phyloP scores from a whole-genome alignment of 2,329 filamentous ascomycete genomes.

The Helotiales sp. region DNA sequence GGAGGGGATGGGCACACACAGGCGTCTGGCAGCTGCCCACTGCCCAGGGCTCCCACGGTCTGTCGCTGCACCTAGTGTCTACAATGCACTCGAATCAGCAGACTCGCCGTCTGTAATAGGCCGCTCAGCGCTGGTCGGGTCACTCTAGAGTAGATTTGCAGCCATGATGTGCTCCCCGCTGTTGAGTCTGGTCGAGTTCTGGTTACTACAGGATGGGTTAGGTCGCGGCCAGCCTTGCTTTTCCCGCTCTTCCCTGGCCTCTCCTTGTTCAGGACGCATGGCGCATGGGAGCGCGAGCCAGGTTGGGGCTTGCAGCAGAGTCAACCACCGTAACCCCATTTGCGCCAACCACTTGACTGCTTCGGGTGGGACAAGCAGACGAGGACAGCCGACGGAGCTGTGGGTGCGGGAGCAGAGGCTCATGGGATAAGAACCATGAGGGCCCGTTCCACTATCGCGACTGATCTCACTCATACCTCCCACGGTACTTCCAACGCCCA shows the following conservation, averaged over 20 bases:
- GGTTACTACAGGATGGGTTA: no score
- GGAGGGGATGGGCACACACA: not conserved
- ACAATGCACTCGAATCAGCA: no score
- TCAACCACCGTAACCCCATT: not conserved
- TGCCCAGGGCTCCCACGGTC: not conserved
- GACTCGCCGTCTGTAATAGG: not conserved
- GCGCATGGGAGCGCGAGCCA: slow-evolving; percentile 14
- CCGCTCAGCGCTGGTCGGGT: not conserved
- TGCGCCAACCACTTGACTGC: slow-evolving; percentile 10
- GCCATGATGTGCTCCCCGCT: no score
- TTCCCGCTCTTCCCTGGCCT: slow-evolving; percentile 19
- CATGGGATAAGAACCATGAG: slow-evolving; percentile 30
- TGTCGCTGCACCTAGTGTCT: no score
- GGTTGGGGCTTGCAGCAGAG: slow-evolving; percentile 5
- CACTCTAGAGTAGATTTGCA: not conserved
- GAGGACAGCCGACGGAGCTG: slow-evolving; percentile 8
- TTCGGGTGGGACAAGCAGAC: slow-evolving; percentile 19
- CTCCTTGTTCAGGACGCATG: slow-evolving; percentile 15
- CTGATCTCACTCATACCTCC: slow-evolving; percentile 22
- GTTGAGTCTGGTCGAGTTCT: no score
- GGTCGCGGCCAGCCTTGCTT: slow-evolving; percentile 31
- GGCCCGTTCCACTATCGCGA: slow-evolving; percentile 29
- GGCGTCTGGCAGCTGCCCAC: not conserved
- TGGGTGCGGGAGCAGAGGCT: slow-evolving; percentile 13
- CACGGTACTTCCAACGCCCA: slow-evolving; percentile 19